phyloP scores from a whole-genome alignment of 2,329 filamentous ascomycete species.

The Aspergillus fumigatus region DNA sequence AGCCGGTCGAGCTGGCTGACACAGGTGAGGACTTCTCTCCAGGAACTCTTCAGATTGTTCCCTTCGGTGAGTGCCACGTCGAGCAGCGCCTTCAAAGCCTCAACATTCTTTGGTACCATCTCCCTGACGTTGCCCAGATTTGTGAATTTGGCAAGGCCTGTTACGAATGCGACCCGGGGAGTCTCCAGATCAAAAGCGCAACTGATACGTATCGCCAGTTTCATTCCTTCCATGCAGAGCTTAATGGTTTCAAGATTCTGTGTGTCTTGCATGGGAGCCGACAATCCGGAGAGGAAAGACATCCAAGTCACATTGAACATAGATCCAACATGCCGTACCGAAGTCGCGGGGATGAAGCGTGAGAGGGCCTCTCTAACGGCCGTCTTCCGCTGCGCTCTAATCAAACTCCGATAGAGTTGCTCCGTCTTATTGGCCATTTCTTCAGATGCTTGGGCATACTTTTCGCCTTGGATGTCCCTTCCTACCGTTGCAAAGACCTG shows the following conservation, averaged over 20 bases:
- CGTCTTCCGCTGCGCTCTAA: conserved; percentile 81
- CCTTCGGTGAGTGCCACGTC: conserved; percentile 92
- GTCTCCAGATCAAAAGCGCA: conserved; percentile 91
- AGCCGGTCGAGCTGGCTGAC: conserved; percentile 94
- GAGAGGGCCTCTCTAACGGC: conserved; percentile 62
- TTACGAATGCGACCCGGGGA: conserved; percentile 91
- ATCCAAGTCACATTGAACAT: conserved; percentile 99
- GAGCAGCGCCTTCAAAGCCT: conserved; percentile 84
- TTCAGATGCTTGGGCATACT: conserved; percentile 90
- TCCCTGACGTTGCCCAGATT: conserved; percentile 94
- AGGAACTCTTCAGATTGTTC: conserved; percentile 81
- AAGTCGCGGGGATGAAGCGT: conserved; percentile 86
- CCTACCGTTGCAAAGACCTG: conserved; percentile 89
- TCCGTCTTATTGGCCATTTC: conserved; percentile 79
- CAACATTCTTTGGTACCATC: conserved; percentile 93
- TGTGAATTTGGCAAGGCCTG: conserved; percentile 85
- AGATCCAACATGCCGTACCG: conserved; percentile 88
- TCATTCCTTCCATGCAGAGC: conserved; percentile 91
- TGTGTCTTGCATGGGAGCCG: conserved; percentile 86
- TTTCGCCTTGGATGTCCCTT: conserved; percentile 85
- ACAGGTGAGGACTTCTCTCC: conserved; percentile 92
- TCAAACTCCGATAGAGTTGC: conserved; percentile 88
- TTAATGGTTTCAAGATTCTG: conserved; percentile 90
- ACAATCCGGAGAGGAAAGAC: conserved; percentile 94
- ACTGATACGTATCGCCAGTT: conserved; percentile 85